phyloP scores from a whole-genome alignment of 345 rosid species.

The Erysimum cheiranthoides region DNA sequence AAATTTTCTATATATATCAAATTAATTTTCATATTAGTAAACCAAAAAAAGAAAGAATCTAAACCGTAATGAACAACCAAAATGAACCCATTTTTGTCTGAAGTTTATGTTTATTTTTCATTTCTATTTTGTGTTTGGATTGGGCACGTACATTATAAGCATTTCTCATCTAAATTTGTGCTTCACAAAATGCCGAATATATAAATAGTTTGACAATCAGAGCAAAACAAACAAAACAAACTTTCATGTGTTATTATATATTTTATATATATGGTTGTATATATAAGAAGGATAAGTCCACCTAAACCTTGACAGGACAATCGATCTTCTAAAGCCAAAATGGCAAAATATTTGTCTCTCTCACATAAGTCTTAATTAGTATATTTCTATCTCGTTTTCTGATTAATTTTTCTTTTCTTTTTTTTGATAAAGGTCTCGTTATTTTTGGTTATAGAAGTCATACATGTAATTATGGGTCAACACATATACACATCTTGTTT shows the following conservation, averaged over 20 bases:
- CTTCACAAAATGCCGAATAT: conserved; percentile 1
- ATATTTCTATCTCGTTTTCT: background rate
- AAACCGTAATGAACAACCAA: background rate
- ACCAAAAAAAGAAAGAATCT: background rate
- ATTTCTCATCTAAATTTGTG: background rate
- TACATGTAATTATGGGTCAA: conserved; percentile 35
- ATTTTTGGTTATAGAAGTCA: background rate
- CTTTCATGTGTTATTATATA: background rate
- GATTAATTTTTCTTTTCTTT: background rate
- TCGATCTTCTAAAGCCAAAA: background rate
- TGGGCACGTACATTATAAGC: background rate
- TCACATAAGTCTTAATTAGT: background rate
- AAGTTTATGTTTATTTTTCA: background rate
- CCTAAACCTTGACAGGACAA: background rate
- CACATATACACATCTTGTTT: conserved; percentile 27
- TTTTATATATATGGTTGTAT: background rate
- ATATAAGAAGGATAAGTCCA: background rate
- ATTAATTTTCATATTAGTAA: background rate
- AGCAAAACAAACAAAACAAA: background rate
- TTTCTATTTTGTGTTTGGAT: background rate
- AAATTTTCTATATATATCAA: background rate
- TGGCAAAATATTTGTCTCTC: background rate
- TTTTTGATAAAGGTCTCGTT: background rate
- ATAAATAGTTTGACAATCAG: background rate
- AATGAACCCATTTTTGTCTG: no score